Evolutionary conservation across 371 early-diverging fungal genomes (phyloP).

Genomic region (Mortierella sp.): DNA sequence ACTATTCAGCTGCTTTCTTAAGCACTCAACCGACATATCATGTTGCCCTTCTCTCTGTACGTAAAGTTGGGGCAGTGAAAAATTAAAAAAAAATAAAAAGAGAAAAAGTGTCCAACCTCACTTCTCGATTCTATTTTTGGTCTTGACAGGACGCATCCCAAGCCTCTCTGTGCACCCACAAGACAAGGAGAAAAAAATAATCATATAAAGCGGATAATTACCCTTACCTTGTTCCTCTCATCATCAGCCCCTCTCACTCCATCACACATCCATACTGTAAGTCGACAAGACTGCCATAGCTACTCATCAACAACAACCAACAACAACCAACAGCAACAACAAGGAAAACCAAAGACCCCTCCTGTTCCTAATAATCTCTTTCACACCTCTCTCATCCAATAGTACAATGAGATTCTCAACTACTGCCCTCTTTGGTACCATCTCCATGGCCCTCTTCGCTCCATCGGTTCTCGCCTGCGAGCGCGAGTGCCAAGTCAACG

Average conservation of each 20-base stretch:
- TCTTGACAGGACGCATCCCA: background rate
- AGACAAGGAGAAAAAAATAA: background rate
- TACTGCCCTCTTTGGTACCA: constrained; percentile 37
- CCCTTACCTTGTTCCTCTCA: background rate
- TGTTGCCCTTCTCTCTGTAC: too few species aligned
- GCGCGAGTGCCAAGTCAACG: constrained; percentile 68
- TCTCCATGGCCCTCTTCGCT: constrained; percentile 42
- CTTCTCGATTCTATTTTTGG: background rate
- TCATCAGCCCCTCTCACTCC: background rate
- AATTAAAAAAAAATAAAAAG: background rate
- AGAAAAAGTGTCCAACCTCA: constrained; percentile 4
- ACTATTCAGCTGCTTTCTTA: background rate
- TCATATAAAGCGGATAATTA: background rate
- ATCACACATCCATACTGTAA: constrained; percentile 1
- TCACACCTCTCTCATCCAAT: background rate
- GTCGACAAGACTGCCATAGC: background rate
- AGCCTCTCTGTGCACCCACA: background rate
- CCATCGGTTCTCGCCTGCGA: constrained; percentile 68
- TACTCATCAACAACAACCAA: background rate
- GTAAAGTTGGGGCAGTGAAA: constrained; percentile 11
- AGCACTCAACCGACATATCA: too few species aligned
- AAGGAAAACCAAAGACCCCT: background rate
- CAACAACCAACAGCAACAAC: background rate
- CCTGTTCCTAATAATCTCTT: background rate
- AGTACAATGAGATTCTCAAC: constrained; percentile 43